A percentile compares a stretch with the other conserved stretches of the same genome.
These are phyloP conservation scores for Avena eriantha DNA, from an alignment of 176 grass and related monocot species.

Conservation along the genomic window DNA sequence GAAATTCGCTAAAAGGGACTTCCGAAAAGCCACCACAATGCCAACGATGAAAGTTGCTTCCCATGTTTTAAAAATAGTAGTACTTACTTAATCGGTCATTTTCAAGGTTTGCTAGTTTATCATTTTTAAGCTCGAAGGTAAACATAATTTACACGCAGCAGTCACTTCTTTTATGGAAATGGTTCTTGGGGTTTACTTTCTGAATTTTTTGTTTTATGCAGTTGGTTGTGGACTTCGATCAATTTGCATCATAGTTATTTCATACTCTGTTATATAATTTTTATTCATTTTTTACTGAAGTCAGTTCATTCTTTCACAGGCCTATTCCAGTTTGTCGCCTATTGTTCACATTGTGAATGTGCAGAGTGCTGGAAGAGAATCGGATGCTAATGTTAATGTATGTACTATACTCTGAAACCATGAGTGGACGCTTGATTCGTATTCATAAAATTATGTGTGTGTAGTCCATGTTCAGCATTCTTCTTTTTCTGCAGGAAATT, in stretches of 20 bases:
- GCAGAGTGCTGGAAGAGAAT: constrained; percentile 59
- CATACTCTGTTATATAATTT: constrained; percentile 19
- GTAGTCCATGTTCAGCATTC: neutral
- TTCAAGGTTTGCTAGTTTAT: constrained; percentile 17
- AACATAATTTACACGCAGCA: constrained; percentile 3
- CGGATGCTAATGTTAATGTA: constrained; percentile 85
- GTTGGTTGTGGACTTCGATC: constrained; percentile 4
- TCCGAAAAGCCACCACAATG: neutral
- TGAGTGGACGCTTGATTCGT: neutral
- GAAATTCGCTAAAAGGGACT: neutral
- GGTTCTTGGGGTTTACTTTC: neutral
- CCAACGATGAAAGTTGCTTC: neutral
- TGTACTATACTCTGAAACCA: constrained; percentile 39
- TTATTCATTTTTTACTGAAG: constrained; percentile 26
- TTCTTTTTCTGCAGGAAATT: constrained; percentile 67
- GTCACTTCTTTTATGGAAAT: neutral
- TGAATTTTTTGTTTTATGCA: neutral
- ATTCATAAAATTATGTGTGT: constrained; percentile 31
- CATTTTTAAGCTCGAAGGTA: constrained; percentile 18
- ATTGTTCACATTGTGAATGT: constrained; percentile 89
- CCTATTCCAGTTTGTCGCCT: constrained; percentile 80
- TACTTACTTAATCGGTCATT: neutral
- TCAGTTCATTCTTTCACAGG: constrained; percentile 55
- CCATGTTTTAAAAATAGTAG: neutral
- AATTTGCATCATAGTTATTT: constrained; percentile 15